These are phyloP conservation scores for Phlebiopsis gigantea DNA, from an alignment of 768 basidiomycete species.

Conservation along the genomic window DNA sequence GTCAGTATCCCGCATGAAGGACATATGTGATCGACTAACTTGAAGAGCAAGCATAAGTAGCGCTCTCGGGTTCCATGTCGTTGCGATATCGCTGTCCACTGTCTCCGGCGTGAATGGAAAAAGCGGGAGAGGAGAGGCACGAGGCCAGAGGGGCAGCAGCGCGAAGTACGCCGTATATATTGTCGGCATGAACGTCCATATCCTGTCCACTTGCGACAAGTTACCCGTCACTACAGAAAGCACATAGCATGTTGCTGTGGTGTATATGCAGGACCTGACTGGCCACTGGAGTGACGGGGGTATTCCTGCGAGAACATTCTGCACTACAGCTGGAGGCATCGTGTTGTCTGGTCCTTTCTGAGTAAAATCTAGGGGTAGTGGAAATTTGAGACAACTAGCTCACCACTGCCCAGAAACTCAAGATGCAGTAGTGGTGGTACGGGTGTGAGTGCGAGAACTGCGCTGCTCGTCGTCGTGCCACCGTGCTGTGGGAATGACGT, in stretches of 20 bases:
- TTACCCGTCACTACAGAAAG: slow-evolving; percentile 68
- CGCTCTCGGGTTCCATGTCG: slow-evolving; percentile 66
- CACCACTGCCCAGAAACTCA: no score
- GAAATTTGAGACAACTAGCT: no score
- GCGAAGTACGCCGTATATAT: slow-evolving; percentile 83
- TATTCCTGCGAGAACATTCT: slow-evolving; percentile 15
- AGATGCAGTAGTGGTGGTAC: neutral
- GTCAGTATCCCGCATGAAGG: neutral
- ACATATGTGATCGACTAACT: slow-evolving; percentile 29
- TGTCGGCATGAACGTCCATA: slow-evolving; percentile 71
- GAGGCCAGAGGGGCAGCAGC: slow-evolving; percentile 59
- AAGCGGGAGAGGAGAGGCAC: slow-evolving; percentile 36
- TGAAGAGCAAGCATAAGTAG: slow-evolving; percentile 69
- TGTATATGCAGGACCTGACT: slow-evolving; percentile 49
- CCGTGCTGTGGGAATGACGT: neutral
- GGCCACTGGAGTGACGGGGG: slow-evolving; percentile 44
- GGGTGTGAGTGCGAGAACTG: neutral
- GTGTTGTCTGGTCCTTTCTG: neutral
- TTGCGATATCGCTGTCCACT: slow-evolving; percentile 27
- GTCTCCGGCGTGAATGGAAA: slow-evolving; percentile 52
- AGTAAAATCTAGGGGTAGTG: no score
- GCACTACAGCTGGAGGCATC: slow-evolving; percentile 11
- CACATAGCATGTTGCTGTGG: slow-evolving; percentile 46
- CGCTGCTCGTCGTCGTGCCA: neutral
- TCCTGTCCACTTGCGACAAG: slow-evolving; percentile 82